phyloP scores from a whole-genome alignment of 2,329 filamentous ascomycete species.

The Fusarium hainanense region DNA sequence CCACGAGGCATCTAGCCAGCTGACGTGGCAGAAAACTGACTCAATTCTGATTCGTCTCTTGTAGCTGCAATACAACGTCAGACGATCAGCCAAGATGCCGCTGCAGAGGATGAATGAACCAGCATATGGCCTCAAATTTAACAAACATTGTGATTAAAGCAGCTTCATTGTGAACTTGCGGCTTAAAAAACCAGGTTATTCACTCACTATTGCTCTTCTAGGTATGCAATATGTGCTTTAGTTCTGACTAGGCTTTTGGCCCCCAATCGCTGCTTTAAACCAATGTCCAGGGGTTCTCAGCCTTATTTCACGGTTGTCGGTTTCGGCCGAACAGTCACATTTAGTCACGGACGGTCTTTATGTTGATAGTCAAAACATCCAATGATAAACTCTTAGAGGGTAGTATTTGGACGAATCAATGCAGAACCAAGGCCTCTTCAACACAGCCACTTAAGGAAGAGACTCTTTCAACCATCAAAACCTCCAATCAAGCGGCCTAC shows the following conservation, averaged over 20 bases:
- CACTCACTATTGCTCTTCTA: not conserved
- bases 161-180: not conserved
- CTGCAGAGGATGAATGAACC: not conserved
- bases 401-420: not conserved
- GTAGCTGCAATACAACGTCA: slow-evolving; percentile 33
- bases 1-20: slow-evolving; percentile 24
- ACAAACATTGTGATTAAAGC: not conserved
- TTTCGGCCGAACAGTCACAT: not conserved
- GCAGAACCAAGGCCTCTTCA: not conserved
- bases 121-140: not conserved
- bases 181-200: slow-evolving; percentile 12
- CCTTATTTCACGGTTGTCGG: slow-evolving; percentile 2
- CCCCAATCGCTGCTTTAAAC: slow-evolving; percentile 24
- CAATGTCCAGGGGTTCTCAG: not conserved
- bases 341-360: not conserved
- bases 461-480: not conserved
- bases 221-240: slow-evolving; percentile 15
- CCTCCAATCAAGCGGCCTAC: not conserved
- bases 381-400: not conserved
- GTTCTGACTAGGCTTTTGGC: slow-evolving; percentile 14
- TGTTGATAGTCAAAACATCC: not conserved
- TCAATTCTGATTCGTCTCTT: slow-evolving; percentile 9
- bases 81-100: slow-evolving; percentile 11
- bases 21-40: slow-evolving; percentile 36
- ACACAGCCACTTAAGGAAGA: slow-evolving; percentile 9